phyloP scores from a whole-genome alignment of 2,329 filamentous ascomycete species.

The Colletotrichum gloeosporioides region DNA sequence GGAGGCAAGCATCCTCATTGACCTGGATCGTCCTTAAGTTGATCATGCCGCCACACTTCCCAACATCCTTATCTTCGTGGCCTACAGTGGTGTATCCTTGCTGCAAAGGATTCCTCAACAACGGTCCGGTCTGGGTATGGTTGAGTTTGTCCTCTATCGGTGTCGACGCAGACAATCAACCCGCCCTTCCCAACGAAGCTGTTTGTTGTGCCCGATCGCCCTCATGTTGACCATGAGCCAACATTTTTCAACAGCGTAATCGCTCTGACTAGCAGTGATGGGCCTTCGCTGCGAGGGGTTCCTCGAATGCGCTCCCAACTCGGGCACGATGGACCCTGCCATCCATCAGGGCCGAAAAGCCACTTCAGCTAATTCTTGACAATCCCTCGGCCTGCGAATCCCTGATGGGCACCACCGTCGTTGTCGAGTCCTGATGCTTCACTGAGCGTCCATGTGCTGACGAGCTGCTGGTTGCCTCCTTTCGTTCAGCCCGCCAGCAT shows the following conservation, averaged over 20 bases:
- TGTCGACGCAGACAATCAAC: neutral
- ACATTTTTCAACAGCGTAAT: too few relatives aligned
- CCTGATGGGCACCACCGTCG: neutral
- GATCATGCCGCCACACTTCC: neutral
- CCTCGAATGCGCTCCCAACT: too few relatives aligned
- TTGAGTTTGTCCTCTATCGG: neutral
- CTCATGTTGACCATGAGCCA: too few relatives aligned
- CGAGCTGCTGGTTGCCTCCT: too few relatives aligned
- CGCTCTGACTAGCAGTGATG: too few relatives aligned
- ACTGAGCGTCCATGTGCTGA: neutral
- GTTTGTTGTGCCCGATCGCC: too few relatives aligned
- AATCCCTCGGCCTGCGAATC: neutral
- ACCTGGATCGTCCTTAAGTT: neutral
- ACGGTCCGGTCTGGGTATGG: neutral
- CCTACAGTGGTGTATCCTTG: neutral
- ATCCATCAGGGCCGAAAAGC: too few relatives aligned
- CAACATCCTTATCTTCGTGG: neutral
- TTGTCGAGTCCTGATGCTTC: neutral
- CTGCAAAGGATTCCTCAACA: neutral
- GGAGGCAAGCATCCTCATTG: neutral
- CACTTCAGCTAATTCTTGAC: neutral
- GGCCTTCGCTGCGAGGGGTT: too few relatives aligned
- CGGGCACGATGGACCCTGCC: too few relatives aligned
- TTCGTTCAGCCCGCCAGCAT: neutral
- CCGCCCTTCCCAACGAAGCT: neutral